Evolutionary conservation across 1,284 basidiomycete genomes (phyloP).

Genomic region (Cutaneotrichosporon sp.): DNA sequence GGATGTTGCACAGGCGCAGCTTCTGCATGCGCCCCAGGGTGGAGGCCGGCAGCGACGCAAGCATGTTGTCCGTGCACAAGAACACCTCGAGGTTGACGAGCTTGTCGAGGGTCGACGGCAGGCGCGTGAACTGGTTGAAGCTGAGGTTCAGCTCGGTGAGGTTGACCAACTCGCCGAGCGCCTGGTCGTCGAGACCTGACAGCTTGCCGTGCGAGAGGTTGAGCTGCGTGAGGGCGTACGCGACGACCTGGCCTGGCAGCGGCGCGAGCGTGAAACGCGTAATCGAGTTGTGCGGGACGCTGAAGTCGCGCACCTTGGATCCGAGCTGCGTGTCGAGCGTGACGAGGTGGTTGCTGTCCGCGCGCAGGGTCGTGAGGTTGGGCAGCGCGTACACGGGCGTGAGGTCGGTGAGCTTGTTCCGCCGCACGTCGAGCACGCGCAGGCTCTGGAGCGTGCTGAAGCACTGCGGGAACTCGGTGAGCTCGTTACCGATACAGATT

Average conservation of each 20-base stretch:
- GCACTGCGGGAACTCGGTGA: constrained; percentile 72
- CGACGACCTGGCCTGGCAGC: constrained; percentile 59
- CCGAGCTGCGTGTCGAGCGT: constrained; percentile 76
- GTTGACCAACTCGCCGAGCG: constrained; percentile 71
- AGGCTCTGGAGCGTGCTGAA: constrained; percentile 66
- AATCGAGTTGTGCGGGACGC: constrained; percentile 56
- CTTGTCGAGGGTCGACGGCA: constrained; percentile 78
- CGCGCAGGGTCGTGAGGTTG: constrained; percentile 65
- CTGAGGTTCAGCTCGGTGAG: constrained; percentile 73
- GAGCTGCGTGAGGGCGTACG: constrained; percentile 72
- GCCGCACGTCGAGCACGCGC: constrained; percentile 73
- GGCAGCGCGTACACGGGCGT: constrained; percentile 69
- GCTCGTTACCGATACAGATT: constrained; percentile 85
- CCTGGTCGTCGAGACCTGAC: constrained; percentile 72
- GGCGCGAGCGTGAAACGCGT: constrained; percentile 73
- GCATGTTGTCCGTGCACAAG: constrained; percentile 86
- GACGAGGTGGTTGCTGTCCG: constrained; percentile 79
- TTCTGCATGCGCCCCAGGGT: constrained; percentile 72
- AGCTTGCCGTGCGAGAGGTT: constrained; percentile 92
- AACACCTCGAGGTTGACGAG: constrained; percentile 71
- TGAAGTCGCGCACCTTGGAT: constrained; percentile 59
- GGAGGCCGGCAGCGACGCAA: constrained; percentile 73
- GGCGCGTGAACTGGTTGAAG: constrained; percentile 81
- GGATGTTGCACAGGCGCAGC: constrained; percentile 78
- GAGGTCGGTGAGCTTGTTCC: constrained; percentile 79